These are phyloP conservation scores for Lachancea quebecensis DNA, from an alignment of 805 yeast genomes.

Conservation along the genomic window DNA sequence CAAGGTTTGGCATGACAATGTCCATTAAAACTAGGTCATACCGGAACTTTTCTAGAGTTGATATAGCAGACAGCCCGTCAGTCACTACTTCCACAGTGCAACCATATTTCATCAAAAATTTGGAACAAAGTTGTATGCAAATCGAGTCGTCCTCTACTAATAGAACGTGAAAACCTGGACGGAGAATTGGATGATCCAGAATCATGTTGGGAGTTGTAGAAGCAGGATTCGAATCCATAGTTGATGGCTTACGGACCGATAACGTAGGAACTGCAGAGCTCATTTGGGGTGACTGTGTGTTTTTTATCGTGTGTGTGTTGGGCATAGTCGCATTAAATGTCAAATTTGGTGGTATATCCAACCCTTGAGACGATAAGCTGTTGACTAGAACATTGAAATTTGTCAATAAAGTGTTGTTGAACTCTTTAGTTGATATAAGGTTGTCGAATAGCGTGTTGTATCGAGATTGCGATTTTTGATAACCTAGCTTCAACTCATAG, in stretches of 20 bases:
- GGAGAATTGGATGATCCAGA: constrained; percentile 13
- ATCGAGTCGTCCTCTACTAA: constrained; percentile 77
- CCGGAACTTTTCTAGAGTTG: constrained; percentile 60
- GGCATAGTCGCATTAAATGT: constrained; percentile 40
- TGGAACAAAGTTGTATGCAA: constrained; percentile 75
- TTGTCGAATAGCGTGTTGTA: constrained; percentile 61
- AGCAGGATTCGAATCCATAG: constrained; percentile 3
- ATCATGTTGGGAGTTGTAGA: constrained; percentile 2
- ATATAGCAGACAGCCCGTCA: constrained; percentile 86
- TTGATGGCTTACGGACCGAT: background rate
- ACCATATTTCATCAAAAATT: constrained; percentile 79
- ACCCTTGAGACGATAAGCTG: constrained; percentile 50
- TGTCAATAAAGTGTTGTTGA: constrained; percentile 49
- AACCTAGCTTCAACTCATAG: constrained; percentile 27
- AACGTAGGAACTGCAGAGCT: constrained; percentile 9
- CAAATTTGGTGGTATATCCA: constrained; percentile 49
- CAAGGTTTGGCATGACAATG: constrained; percentile 81
- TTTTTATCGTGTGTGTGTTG: background rate
- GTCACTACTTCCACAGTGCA: constrained; percentile 89
- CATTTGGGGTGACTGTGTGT: constrained; percentile 6
- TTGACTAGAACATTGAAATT: constrained; percentile 46
- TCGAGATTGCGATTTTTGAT: constrained; percentile 43
- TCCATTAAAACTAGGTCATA: constrained; percentile 81
- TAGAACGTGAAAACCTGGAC: constrained; percentile 57
- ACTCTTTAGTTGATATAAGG: constrained; percentile 47